Evolutionary conservation across 768 basidiomycete genomes (phyloP), one percentile per base, ranked within the genome.

Genomic region (Cystobasidium tubakii): DNA sequence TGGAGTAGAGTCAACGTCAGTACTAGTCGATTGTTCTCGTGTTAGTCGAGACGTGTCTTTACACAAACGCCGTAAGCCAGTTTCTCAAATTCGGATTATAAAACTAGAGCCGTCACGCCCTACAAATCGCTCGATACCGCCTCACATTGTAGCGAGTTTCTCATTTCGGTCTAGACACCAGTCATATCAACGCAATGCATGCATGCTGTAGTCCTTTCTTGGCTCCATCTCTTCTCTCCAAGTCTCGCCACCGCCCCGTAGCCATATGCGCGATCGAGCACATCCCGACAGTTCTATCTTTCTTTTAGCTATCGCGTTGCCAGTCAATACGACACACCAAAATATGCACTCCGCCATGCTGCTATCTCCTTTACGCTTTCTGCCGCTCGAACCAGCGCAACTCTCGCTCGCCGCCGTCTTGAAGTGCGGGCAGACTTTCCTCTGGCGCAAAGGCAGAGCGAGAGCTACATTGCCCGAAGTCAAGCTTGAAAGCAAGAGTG

Each of bases 371-470:
- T 91, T 89, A 78, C 85, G 82, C 33, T 82, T 85, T 34, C 82
- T 92, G 12, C 84, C 86, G 1, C 80, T 92, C 4, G 82, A 87
- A 3, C 79, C 86, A n/a, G 81, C 81, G 12, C 91, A 93, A 80
- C 83, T 94, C 39, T 88, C 87, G n/a, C 84, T 95, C 50, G 83
- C 87, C 54, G 87, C 88, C 0, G 90, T 90, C 13, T 83, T 93
- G 39, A 88, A 86, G 78, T 91, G 88, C 72, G 92, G 92, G 2
- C 91, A 93, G 80, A 88, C 88, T 1, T 93, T 93, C 80, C 87
- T 90, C 33, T 94, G 92, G 91, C 84, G 85, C 44, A 84, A 85
- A 36, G 80, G 86, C 17, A 73, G 79, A 29, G 57, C 76, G 1
- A 1, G 71, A 13, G 15, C 43, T 31, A 42, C 42, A 76, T n/a